Conservation (phyloP, 345 rosid genomes). For the Microthlaspi erraticum region DNA sequence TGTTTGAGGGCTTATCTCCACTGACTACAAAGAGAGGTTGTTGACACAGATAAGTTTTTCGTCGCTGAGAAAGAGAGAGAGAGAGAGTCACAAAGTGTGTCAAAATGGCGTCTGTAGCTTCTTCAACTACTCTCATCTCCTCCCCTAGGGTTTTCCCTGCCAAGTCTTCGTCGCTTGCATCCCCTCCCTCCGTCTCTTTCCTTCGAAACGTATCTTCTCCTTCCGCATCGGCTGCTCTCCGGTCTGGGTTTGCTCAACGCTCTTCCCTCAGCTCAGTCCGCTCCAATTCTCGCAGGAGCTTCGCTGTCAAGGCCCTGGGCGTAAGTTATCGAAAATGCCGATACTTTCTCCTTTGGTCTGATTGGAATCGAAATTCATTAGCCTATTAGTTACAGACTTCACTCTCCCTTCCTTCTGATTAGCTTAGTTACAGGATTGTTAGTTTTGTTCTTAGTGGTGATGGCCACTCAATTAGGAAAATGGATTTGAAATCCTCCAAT, state of each 20-base stretch:
- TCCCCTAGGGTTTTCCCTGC: conserved; percentile 49
- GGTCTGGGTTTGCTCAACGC: conserved; percentile 53
- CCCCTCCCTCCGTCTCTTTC: conserved; percentile 48
- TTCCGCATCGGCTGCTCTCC: conserved; percentile 55
- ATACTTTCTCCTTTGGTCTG: background rate
- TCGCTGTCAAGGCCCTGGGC: conserved; percentile 63
- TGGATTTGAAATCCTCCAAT: background rate
- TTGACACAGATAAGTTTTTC: conserved; percentile 38
- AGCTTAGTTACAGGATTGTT: background rate
- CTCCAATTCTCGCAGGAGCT: conserved; percentile 55
- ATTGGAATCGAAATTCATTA: background rate
- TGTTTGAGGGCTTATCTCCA: conserved; percentile 35
- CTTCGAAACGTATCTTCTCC: conserved; percentile 52
- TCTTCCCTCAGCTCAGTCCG: conserved; percentile 48
- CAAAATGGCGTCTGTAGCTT: conserved; percentile 78
- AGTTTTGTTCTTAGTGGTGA: conserved; percentile 17
- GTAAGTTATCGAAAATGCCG: conserved; percentile 47
- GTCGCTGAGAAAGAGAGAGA: background rate
- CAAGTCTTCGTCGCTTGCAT: conserved; percentile 45
- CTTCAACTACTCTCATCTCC: conserved; percentile 64
- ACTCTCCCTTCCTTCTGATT: background rate
- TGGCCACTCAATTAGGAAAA: background rate
- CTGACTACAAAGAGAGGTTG: conserved; percentile 34
- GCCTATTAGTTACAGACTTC: background rate
- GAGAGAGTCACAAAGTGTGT: conserved; percentile 25